These are phyloP conservation scores for Vicia faba DNA, from an alignment of 306 rosid species.

Conservation along the genomic window DNA sequence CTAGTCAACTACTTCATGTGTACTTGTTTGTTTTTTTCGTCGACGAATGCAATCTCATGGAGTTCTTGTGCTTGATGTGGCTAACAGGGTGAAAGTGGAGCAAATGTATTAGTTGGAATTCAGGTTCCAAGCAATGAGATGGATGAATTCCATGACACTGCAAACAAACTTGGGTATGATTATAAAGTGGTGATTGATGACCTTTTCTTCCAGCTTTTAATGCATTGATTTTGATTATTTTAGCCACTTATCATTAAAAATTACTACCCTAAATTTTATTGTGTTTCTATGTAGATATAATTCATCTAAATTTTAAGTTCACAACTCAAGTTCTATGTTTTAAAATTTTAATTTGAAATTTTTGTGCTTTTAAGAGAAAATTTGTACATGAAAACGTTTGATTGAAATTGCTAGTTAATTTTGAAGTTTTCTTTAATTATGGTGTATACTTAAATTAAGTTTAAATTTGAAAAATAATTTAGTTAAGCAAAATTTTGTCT, in stretches of 20 bases:
- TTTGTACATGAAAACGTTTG: not conserved
- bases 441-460: not conserved
- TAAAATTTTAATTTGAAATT: too few species aligned
- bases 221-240: constrained; percentile 50
- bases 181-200: constrained; percentile 68
- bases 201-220: constrained; percentile 61
- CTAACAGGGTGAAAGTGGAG: constrained; percentile 84
- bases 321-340: too few species aligned
- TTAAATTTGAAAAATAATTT: too few species aligned
- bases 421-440: not conserved
- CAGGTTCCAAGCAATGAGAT: constrained; percentile 63
- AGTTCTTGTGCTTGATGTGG: constrained; percentile 11
- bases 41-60: constrained; percentile 29
- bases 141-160: constrained; percentile 60
- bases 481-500: too few species aligned
- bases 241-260: not conserved
- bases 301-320: too few species aligned
- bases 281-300: too few species aligned
- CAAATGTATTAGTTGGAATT: constrained; percentile 84
- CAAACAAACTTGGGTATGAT: constrained; percentile 65
- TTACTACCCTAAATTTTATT: not conserved
- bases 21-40: not conserved
- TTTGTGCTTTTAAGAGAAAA: not conserved
- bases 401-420: not conserved
- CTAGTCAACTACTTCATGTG: constrained; percentile 23